Conservation (phyloP, 176 grass and related monocot genomes). For the Alopecurus myosuroides region DNA sequence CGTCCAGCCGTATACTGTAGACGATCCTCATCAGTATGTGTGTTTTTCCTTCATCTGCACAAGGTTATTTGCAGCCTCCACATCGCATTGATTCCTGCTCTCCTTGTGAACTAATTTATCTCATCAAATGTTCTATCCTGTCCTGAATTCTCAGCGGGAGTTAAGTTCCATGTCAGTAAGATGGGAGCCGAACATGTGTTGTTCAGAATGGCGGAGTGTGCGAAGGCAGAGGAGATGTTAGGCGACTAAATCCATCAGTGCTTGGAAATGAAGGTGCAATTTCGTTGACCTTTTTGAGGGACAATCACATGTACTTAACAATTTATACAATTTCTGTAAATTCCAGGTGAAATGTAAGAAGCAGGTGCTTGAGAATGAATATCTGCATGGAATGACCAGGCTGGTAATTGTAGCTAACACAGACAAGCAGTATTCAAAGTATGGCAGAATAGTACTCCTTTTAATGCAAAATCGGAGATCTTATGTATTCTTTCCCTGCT, state of each 20-base stretch:
- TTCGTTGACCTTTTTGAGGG: neutral
- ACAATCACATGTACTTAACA: neutral
- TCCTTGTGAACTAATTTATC: neutral
- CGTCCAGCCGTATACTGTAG: slow-evolving; percentile 41
- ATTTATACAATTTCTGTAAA: neutral
- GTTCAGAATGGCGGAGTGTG: slow-evolving; percentile 43
- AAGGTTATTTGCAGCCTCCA: no score
- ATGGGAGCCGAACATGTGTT: slow-evolving; percentile 36
- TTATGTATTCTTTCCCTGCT: neutral
- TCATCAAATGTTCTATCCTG: neutral
- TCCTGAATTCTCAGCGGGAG: slow-evolving; percentile 37
- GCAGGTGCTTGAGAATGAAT: no score
- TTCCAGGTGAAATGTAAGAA: slow-evolving; percentile 58
- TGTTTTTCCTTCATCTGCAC: no score
- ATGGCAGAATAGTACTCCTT: neutral
- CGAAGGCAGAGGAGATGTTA: slow-evolving; percentile 35
- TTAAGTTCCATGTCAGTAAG: slow-evolving; percentile 48
- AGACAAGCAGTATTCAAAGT: slow-evolving; percentile 60
- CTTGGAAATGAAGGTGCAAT: slow-evolving; percentile 49
- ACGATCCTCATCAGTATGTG: slow-evolving; percentile 73
- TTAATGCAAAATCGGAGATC: neutral
- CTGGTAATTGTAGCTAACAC: slow-evolving; percentile 46
- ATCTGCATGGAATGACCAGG: slow-evolving; percentile 36
- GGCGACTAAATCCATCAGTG: slow-evolving; percentile 43
- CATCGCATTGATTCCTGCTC: no score